phyloP scores from a whole-genome alignment of 331 rosid genomes.

The Quercus lobata region DNA sequence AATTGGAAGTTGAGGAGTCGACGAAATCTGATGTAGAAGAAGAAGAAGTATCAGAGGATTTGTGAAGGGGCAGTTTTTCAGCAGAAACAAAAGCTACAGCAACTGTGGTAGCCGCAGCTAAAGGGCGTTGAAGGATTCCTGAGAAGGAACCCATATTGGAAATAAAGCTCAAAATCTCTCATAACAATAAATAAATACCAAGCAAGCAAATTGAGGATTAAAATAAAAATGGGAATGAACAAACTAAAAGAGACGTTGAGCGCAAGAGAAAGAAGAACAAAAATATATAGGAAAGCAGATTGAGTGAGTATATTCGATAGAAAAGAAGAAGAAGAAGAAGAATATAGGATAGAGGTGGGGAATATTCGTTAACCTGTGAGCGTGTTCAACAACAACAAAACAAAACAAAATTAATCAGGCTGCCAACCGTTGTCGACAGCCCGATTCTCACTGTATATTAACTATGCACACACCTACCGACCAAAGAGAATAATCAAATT shows the following conservation, averaged over 20 bases:
- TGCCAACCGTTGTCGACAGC: constrained; percentile 66
- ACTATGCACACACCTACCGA: not conserved
- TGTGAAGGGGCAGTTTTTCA: constrained; percentile 42
- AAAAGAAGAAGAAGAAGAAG: constrained; percentile 29
- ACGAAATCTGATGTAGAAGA: constrained; percentile 36
- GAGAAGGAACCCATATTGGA: constrained; percentile 65
- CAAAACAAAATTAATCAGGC: constrained; percentile 41
- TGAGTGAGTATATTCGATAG: constrained; percentile 1
- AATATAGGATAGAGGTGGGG: constrained; percentile 10
- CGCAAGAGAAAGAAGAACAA: too few relatives aligned
- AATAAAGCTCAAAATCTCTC: constrained; percentile 27
- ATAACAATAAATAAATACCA: constrained; percentile 3
- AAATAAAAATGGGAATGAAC: too few relatives aligned
- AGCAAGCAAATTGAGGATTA: too few relatives aligned
- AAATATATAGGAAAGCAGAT: too few relatives aligned
- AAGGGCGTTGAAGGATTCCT: constrained; percentile 81
- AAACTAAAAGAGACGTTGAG: too few relatives aligned
- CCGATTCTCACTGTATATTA: constrained; percentile 22
- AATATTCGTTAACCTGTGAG: constrained; percentile 37
- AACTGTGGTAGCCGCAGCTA: constrained; percentile 88
- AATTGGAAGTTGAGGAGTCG: constrained; percentile 16
- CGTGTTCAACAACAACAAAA: not conserved
- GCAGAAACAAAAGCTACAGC: constrained; percentile 72
- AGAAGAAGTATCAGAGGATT: constrained; percentile 16
- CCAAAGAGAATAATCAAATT: not conserved